phyloP scores from a whole-genome alignment of 768 basidiomycete species.

The Amanita brunnescens region DNA sequence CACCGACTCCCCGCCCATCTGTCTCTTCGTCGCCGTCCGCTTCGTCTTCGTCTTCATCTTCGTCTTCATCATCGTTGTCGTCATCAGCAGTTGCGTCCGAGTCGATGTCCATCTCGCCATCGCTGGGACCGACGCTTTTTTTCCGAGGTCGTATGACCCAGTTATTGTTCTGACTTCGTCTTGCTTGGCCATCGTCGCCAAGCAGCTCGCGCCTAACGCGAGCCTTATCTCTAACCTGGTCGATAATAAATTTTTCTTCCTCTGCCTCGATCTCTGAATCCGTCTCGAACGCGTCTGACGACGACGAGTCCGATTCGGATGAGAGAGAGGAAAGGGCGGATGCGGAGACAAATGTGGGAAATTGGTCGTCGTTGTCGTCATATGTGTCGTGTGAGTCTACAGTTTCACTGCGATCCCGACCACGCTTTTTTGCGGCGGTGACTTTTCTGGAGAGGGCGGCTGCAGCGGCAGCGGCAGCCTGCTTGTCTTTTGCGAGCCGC shows the following conservation, averaged over 20 bases:
- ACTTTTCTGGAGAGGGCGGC: constrained; percentile 20
- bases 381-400: constrained; percentile 14
- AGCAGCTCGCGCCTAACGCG: constrained; percentile 53
- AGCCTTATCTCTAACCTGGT: constrained; percentile 40
- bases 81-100: constrained; percentile 52
- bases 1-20: constrained; percentile 29
- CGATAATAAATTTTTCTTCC: constrained; percentile 51
- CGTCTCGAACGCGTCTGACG: constrained; percentile 41
- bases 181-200: constrained; percentile 38
- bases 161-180: constrained; percentile 33
- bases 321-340: constrained; percentile 44
- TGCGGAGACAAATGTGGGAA: constrained; percentile 66
- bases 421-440: constrained; percentile 24
- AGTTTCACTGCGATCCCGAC: constrained; percentile 29
- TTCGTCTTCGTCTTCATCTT: constrained; percentile 29
- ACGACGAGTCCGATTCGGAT: constrained; percentile 40
- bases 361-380: constrained; percentile 14
- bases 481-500: constrained; percentile 10
- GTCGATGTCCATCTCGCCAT: constrained; percentile 58
- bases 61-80: constrained; percentile 42
- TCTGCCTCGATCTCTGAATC: constrained; percentile 53
- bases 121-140: constrained; percentile 57
- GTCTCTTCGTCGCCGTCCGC: constrained; percentile 34
- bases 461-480: constrained; percentile 11
- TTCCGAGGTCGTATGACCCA: constrained; percentile 69